phyloP scores from a whole-genome alignment of 495 filamentous ascomycete genomes.

The Aspergillus incahuasiensis region DNA sequence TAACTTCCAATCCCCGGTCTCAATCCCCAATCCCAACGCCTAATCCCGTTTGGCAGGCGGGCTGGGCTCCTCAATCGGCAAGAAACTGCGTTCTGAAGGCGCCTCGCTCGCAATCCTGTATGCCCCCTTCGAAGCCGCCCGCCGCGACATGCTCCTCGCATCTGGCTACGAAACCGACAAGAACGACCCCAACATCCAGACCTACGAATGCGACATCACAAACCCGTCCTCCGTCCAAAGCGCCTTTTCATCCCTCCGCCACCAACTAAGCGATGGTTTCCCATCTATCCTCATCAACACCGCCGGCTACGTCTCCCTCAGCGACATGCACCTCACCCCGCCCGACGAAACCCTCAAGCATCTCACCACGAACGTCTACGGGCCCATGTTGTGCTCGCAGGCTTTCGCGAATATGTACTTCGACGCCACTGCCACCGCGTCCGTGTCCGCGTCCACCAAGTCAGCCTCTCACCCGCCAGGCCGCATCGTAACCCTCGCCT shows the following conservation, averaged over 20 bases:
- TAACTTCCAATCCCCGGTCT: slow-evolving; percentile 3
- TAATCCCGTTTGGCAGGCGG: slow-evolving; percentile 21
- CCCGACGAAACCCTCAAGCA: slow-evolving; percentile 38
- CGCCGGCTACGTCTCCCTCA: slow-evolving; percentile 40
- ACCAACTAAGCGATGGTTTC: slow-evolving; percentile 24
- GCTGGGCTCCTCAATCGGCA: slow-evolving; percentile 36
- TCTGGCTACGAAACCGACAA: slow-evolving; percentile 18
- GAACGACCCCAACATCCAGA: slow-evolving; percentile 27
- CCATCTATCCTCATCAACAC: slow-evolving; percentile 40
- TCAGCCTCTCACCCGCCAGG: too few species aligned
- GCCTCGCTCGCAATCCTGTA: slow-evolving; percentile 38
- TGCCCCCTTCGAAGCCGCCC: slow-evolving; percentile 36
- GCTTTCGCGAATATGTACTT: slow-evolving; percentile 38
- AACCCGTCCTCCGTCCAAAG: slow-evolving; percentile 33
- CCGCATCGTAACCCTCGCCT: slow-evolving; percentile 35
- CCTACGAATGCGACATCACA: slow-evolving; percentile 42
- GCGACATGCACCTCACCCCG: slow-evolving; percentile 34
- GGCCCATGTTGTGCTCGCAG: slow-evolving; percentile 42
- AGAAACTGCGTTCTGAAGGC: slow-evolving; percentile 33
- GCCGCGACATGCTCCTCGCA: slow-evolving; percentile 33
- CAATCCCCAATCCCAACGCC: neutral
- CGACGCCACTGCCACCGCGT: slow-evolving; percentile 7
- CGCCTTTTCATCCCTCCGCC: slow-evolving; percentile 23
- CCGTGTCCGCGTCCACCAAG: too few species aligned
- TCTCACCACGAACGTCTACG: slow-evolving; percentile 33